A percentile compares a stretch with the other conserved stretches of the same genome.
These are phyloP conservation scores for Kwoniella shandongensis DNA, from an alignment of 768 basidiomycete species.

Conservation along the genomic window DNA sequence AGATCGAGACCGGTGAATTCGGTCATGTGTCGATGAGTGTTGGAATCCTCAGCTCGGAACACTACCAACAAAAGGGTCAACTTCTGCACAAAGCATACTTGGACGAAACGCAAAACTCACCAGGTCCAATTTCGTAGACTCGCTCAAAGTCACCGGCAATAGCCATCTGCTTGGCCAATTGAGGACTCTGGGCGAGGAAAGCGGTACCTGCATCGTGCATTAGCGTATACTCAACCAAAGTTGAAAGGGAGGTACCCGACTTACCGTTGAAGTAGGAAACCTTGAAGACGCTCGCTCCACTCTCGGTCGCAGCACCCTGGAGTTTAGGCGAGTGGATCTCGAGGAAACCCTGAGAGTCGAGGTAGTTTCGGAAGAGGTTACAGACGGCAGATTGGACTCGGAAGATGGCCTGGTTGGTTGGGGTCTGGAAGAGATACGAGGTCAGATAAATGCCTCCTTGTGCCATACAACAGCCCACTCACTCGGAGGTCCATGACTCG, in stretches of 20 bases:
- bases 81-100: neutral
- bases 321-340: constrained; percentile 98
- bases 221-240: too few species aligned
- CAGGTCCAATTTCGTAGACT: constrained; percentile 88
- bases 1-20: constrained; percentile 99
- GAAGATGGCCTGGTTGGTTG: constrained; percentile 95
- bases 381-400: constrained; percentile 84
- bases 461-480: too few species aligned
- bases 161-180: constrained; percentile 98
- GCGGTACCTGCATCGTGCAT: constrained; percentile 64
- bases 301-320: constrained; percentile 94
- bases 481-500: constrained; percentile 90
- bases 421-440: too few species aligned
- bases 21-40: constrained; percentile 96
- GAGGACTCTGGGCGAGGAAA: constrained; percentile 93
- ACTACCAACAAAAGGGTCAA: constrained; percentile 59
- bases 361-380: constrained; percentile 78
- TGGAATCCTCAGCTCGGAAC: constrained; percentile 95
- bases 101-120: constrained; percentile 39
- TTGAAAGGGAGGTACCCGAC: constrained; percentile 32
- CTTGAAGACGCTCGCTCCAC: constrained; percentile 95
- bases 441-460: neutral
- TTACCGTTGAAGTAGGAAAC: constrained; percentile 94
- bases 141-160: constrained; percentile 98
- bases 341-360: constrained; percentile 72